Percentiles rank a stretch among this genome's conserved stretches.
Evolutionary conservation across 106 monocot genomes (phyloP).

Genomic region (Dioscorea alata): DNA sequence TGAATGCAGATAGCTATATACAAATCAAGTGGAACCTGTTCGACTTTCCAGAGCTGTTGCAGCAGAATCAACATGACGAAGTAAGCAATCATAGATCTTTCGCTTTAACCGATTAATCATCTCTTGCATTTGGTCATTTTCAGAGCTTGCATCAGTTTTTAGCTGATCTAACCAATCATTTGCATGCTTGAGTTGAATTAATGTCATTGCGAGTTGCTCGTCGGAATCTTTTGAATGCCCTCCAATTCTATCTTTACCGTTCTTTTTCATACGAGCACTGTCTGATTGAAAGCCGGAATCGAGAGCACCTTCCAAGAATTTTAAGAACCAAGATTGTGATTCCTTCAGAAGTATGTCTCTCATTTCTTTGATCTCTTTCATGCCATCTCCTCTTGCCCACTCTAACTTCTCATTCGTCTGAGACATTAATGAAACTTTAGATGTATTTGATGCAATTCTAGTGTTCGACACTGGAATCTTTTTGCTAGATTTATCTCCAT

Average conservation of each 20-base stretch:
- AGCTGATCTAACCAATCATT: constrained; percentile 77
- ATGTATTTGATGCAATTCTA: constrained; percentile 19
- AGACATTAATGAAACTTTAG: constrained; percentile 21
- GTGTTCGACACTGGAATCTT: constrained; percentile 16
- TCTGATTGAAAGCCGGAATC: constrained; percentile 44
- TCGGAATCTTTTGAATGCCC: constrained; percentile 32
- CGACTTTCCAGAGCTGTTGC: constrained; percentile 47
- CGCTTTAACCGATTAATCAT: constrained; percentile 59
- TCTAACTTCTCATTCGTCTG: constrained; percentile 52
- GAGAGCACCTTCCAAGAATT: constrained; percentile 60
- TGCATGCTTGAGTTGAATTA: constrained; percentile 80
- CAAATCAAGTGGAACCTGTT: constrained; percentile 15
- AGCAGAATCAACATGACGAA: constrained; percentile 57
- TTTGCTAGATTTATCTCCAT: constrained; percentile 23
- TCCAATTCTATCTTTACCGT: constrained; percentile 9
- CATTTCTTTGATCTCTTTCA: constrained; percentile 60
- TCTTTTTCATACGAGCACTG: constrained; percentile 17
- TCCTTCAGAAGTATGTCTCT: constrained; percentile 48
- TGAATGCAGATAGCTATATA: no score
- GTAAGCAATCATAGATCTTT: constrained; percentile 70
- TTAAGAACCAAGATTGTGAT: constrained; percentile 71
- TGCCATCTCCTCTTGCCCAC: constrained; percentile 56
- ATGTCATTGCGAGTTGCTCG: constrained; percentile 50
- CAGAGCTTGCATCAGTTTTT: constrained; percentile 13
- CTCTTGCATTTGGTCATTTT: constrained; percentile 22